Conservation (phyloP, 257 asterid genomes). For the Capsicum baccatum region DNA sequence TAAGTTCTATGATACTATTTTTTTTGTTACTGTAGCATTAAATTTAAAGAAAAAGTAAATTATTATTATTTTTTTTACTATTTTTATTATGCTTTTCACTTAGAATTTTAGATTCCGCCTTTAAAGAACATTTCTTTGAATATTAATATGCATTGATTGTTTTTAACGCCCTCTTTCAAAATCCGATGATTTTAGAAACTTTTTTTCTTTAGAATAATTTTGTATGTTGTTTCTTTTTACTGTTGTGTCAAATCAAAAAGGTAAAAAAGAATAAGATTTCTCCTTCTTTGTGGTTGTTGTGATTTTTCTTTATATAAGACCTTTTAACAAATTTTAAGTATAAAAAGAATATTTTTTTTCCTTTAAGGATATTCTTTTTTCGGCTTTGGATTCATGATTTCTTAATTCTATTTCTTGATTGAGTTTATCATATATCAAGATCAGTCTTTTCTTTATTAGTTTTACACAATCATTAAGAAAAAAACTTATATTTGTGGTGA, state of each 20-base stretch:
- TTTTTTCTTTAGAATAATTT: not conserved
- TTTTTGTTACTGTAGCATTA: not conserved
- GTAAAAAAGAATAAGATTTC: not conserved
- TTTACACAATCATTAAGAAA: not conserved
- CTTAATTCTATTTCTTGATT: not conserved
- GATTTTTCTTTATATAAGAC: not conserved
- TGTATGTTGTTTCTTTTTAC: not conserved
- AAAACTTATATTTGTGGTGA: not conserved
- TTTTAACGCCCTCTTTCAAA: not conserved
- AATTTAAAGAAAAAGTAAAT: not conserved
- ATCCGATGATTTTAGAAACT: not conserved
- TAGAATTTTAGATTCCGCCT: not conserved
- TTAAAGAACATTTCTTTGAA: not conserved
- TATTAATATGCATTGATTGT: not conserved
- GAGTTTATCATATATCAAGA: not conserved
- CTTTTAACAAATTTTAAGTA: not conserved
- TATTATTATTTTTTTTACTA: too few relatives aligned
- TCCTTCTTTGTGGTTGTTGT: not conserved
- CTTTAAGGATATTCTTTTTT: not conserved
- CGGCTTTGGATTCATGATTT: not conserved
- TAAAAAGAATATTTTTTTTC: not conserved
- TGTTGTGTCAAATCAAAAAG: not conserved
- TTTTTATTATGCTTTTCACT: not conserved
- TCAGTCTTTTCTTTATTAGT: not conserved
- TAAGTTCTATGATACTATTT: not conserved